Evolutionary conservation across 169 alveolate species (phyloP), one percentile per base, ranked within the genome.

Genomic region (Cryptosporidium sp.): DNA sequence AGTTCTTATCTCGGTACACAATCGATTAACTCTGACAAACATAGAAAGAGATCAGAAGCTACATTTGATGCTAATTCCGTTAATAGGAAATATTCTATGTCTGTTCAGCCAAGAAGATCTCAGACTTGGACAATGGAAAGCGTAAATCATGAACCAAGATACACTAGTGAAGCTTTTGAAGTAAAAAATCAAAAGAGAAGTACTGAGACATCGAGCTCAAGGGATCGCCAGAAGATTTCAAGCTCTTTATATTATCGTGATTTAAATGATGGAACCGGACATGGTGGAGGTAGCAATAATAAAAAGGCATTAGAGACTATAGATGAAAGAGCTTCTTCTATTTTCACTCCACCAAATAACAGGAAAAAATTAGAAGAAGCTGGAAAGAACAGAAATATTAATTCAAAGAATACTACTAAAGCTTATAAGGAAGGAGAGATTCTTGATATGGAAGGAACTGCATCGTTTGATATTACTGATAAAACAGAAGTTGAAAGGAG

Each of bases 61-160:
- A 69, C 84, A 16, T 73, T 73, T 73, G 86, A 73, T 14, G 9
- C 23, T 23, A 60, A 73, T 26, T 73, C 72, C 37, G 18, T 73
- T 31, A 52, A 45, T 26, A 73, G 71, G 35, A 73, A 73, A 31
- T 73, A 73, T 60, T 73, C 86, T 2, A 73, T 53, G 70, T 53
- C 86, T 21, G 71, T 73, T 31, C 72, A 80, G 33, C 89, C 89
- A 48, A 80, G 75, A 31, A 61, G 89, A 26, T 80, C 89, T 21
- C 60, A 62, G 18, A 62, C 89, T 29, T 80, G 89, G 89, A 44
- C 80, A 12, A 37, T 80, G 75, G 89, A 65, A n/a, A 73, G 56
- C 33, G 70, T 29, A 4, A 73, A 73, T 60, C 86, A 73, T 60
- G 71, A 73, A 21, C 70, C 86, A 21, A 70, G 65, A 52, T 35